Evolutionary conservation across 139 green algal genomes (phyloP).

Genomic region (Micractinium sp.): DNA sequence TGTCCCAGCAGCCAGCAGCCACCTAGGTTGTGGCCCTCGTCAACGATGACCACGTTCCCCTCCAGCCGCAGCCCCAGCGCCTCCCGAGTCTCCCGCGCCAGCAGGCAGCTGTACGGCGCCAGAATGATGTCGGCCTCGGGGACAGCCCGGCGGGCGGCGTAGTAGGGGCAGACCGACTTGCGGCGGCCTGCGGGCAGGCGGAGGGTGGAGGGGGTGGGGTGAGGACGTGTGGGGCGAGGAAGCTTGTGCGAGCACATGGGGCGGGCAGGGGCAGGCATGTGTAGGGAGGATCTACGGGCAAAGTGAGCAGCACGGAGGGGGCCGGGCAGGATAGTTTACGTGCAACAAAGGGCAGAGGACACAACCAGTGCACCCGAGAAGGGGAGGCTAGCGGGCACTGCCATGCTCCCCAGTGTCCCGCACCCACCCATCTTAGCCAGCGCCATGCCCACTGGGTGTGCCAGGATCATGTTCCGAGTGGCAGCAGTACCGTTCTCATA

Average conservation of each 20-base stretch:
- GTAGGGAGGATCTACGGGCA: too few species aligned
- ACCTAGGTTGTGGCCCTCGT: conserved; percentile 98
- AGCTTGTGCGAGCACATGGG: too few species aligned
- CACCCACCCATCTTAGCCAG: too few species aligned
- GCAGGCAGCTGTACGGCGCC: conserved; percentile 81
- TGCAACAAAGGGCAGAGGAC: not conserved
- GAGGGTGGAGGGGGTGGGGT: not conserved
- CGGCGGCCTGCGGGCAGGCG: conserved; percentile 31
- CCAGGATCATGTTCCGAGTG: not conserved
- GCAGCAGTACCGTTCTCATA: not conserved
- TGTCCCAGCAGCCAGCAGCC: not conserved
- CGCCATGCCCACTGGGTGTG: not conserved
- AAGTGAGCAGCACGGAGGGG: too few species aligned
- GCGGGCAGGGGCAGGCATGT: too few species aligned
- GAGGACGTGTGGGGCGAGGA: not conserved
- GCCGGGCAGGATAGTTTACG: too few species aligned
- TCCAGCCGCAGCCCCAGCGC: conserved; percentile 73
- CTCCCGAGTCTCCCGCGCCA: conserved; percentile 56
- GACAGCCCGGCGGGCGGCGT: conserved; percentile 74
- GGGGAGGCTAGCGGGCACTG: too few species aligned
- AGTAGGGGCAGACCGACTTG: conserved; percentile 89
- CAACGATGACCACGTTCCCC: conserved; percentile 87
- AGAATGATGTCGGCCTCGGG: conserved; percentile 87
- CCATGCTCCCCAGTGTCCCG: too few species aligned
- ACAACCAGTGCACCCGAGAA: too few species aligned